Base-by-base conservation (phyloP, 257 asterid species). In the Ocimum tenuiflorum region DNA sequence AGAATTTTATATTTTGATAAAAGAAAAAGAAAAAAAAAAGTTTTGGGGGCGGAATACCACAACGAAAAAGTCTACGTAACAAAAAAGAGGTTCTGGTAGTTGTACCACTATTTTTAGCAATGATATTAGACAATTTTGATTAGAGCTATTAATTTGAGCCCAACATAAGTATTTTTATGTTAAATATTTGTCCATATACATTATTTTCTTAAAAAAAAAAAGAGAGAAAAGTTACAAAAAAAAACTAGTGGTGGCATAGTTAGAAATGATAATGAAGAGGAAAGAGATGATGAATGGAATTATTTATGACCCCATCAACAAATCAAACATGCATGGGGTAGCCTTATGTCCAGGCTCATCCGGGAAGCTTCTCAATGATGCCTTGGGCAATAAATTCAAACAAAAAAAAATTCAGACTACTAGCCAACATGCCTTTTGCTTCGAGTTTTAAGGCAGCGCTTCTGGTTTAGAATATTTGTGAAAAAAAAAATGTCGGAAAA, bases 361-460 rank as follows among this genome's bases (percentile, higher is more conserved):
- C 35, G 67, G 24, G 65, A 71, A 63, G 39, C 53, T 71, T 62
- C 42, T 39, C 29, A 62, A 71, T 53, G 43, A 62, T 71, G 39
- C n/a, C 53, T 18, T 53, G 65, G 31, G 3, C 61, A 36, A 35
- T 8, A 12, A 65, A 31, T 47, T 52, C 18, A 64, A 49, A 18
- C 15, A 53, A 23, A 1, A 1, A 39, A 24, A 6, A n/a, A 63
- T 31, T 4, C 31, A 27, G 31, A 27, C 19, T 71, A 13, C 38
- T n/a, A 35, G 10, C 41, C 39, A 70, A 50, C 31, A 27, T 60
- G 17, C 55, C 61, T 70, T 60, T 61, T 60, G 56, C 63, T 62
- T n/a, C n/a, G n/a, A n/a, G n/a, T n/a, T n/a, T n/a, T n/a, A n/a
- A n/a, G n/a, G n/a, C n/a, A n/a, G n/a, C 51, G 27, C 29, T 29